Conservation (phyloP, 2,329 filamentous ascomycete species). For the Xylaria hypoxylon region DNA sequence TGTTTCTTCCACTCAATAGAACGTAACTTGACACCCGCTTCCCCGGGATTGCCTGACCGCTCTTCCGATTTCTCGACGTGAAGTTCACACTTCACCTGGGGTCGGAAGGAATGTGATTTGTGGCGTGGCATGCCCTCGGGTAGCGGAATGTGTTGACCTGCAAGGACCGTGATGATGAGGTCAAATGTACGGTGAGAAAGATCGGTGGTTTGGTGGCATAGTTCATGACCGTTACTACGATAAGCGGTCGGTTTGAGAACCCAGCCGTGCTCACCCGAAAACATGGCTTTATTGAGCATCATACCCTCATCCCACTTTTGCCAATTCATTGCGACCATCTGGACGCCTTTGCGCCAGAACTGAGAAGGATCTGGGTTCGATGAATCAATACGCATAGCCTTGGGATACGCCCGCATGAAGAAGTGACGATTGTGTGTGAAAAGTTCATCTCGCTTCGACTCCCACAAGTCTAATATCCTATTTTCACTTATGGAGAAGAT, state of each 20-base stretch:
- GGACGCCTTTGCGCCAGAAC: conserved; percentile 93
- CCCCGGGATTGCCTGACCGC: conserved; percentile 47
- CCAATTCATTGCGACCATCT: conserved; percentile 99
- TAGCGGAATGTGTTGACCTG: conserved; percentile 78
- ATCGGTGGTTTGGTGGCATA: conserved; percentile 58
- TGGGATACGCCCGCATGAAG: conserved; percentile 93
- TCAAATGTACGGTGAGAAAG: conserved; percentile 68
- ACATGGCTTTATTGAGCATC: conserved; percentile 98
- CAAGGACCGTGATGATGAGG: conserved; percentile 78
- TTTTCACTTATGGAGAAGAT: conserved; percentile 93
- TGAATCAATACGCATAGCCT: conserved; percentile 80
- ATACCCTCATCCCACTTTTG: conserved; percentile 93
- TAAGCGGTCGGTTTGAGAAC: conserved; percentile 85
- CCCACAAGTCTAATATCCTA: conserved; percentile 70
- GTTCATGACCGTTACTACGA: conserved; percentile 59
- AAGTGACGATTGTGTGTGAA: conserved; percentile 88
- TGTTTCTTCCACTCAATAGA: conserved; percentile 70
- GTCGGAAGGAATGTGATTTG: conserved; percentile 69
- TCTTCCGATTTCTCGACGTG: conserved; percentile 75
- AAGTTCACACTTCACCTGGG: conserved; percentile 82
- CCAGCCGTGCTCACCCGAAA: conserved; percentile 86
- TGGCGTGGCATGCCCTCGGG: conserved; percentile 62
- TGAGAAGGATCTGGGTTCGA: conserved; percentile 94
- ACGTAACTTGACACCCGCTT: conserved; percentile 62
- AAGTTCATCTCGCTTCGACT: conserved; percentile 77